phyloP scores from a whole-genome alignment of 768 basidiomycete species.

The Chlorophyllum brunneum region DNA sequence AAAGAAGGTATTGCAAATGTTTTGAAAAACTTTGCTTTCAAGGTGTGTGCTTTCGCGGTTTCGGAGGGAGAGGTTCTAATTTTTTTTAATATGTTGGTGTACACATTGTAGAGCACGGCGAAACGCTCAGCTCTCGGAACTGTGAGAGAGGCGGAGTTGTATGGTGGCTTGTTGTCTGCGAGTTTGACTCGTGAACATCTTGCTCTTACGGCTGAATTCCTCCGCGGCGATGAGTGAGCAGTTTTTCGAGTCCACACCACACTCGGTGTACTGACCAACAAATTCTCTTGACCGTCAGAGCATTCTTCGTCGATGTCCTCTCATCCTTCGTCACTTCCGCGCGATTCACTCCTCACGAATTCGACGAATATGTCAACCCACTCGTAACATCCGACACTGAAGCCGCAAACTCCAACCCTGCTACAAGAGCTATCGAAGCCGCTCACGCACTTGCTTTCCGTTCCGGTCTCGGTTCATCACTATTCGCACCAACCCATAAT shows the following conservation, averaged over 20 bases:
- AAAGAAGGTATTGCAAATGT: conserved; percentile 90
- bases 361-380: conserved; percentile 69
- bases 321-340: conserved; percentile 80
- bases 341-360: conserved; percentile 77
- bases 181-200: conserved; percentile 87
- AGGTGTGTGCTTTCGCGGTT: conserved; percentile 51
- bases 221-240: conserved; percentile 93
- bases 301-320: conserved; percentile 88
- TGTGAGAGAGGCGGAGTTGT: conserved; percentile 88
- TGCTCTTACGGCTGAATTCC: conserved; percentile 90
- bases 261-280: background rate
- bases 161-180: conserved; percentile 87
- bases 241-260: background rate
- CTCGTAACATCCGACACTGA: conserved; percentile 67
- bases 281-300: conserved; percentile 37
- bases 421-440: conserved; percentile 73
- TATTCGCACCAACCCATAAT: conserved; percentile 75
- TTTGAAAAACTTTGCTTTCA: conserved; percentile 98
- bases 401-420: conserved; percentile 55
- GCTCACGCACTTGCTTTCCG: conserved; percentile 94
- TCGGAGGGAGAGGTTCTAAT: no score
- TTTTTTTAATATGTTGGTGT: background rate
- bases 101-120: conserved; percentile 63
- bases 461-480: conserved; percentile 84
- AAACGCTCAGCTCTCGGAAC: conserved; percentile 87